Base-by-base conservation (phyloP, 371 early-diverging fungal species). In the Syncephalastrum contaminatum region DNA sequence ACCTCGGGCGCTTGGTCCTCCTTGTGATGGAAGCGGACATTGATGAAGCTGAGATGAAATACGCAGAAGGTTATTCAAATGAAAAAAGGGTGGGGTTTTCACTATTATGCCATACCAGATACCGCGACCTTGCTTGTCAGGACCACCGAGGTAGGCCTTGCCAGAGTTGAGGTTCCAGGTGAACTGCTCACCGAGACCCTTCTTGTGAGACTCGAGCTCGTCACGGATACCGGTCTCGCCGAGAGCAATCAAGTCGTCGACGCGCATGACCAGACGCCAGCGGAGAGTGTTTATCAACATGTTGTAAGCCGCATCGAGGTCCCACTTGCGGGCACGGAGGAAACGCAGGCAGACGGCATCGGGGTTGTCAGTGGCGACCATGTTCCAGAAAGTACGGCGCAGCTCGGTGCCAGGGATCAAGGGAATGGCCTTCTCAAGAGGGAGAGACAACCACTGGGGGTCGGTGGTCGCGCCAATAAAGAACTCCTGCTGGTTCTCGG, bases 251-350 rank as follows among this genome's bases (percentile, higher is more conserved):
- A 88, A 67, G 6, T 70, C 69, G 27, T 69, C 66, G 3, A 86
- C 72, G 51, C 74, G 80, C 30, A 70, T 67, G 24, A 77, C 75
- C 44, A 73, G 47, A 39, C 87, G 67, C 88, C 89, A 90, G 52
- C 79, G 69, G 53, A 89, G 62, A 2, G 82, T 70, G 39, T 72
- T 66, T 36, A 80, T 51, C 42, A 83, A 48, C 88, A 87, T 87
- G 45, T 60, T 57, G 43, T 82, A 60, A 16, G 86, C 85, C 19
- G 83, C 82, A 15, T 69, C 62, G 39, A 85, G 73, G 51, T 87
- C 78, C 83, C 85, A 90, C 64, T 89, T 89, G 49, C 90, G 75
- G 4, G 90, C 90, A 25, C 88, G 75, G 48, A 89, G 58, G 70
- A 82, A 89, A 12, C 90, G 85, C 24, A 88, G 70, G 16, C 82